Percentiles rank a stretch among this genome's conserved stretches.
Evolutionary conservation across 805 yeast species (phyloP).

Genomic region (Candida nanaspora): DNA sequence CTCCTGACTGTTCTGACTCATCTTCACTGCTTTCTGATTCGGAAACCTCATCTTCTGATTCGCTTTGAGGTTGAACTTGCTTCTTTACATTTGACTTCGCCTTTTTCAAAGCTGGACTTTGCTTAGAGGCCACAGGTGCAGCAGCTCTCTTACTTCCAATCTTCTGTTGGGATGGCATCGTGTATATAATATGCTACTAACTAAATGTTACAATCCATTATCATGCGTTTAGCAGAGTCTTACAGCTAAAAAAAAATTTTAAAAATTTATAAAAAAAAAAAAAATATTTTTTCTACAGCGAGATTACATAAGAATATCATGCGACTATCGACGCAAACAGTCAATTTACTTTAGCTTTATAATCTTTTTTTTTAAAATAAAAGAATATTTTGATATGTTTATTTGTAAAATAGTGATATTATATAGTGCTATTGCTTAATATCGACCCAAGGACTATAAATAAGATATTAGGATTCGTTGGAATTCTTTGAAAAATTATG

Average conservation of each 20-base stretch:
- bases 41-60: slow-evolving; percentile 9
- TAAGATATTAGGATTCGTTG: not conserved
- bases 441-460: not conserved
- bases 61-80: slow-evolving; percentile 1
- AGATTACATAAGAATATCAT: not conserved
- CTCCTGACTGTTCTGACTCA: slow-evolving; percentile 11
- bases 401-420: not conserved
- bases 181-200: no score
- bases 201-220: no score
- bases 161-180: not conserved
- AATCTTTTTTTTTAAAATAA: not conserved
- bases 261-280: not conserved
- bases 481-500: no score
- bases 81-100: not conserved
- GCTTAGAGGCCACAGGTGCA: not conserved
- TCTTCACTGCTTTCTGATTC: slow-evolving; percentile 10
- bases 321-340: no score
- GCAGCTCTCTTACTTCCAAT: not conserved
- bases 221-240: no score
- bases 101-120: not conserved
- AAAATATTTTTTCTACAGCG: not conserved
- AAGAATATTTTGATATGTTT: not conserved
- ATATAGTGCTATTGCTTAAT: not conserved
- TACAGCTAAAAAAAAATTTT: not conserved
- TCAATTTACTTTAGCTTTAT: not conserved